phyloP scores from a whole-genome alignment of 2,329 filamentous ascomycete species.

The Diaporthe sp. region DNA sequence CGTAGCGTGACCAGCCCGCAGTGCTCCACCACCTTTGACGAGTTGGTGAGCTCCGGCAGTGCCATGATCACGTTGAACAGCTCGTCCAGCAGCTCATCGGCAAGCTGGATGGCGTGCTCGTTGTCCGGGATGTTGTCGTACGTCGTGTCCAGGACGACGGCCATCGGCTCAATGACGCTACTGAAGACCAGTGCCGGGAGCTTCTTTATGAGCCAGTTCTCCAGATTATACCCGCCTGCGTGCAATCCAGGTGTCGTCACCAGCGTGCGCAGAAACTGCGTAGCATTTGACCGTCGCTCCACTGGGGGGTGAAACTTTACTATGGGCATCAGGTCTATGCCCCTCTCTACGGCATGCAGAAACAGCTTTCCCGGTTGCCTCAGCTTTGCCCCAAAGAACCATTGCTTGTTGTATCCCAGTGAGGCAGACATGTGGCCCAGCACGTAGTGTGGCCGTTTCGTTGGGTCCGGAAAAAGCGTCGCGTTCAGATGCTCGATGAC shows the following conservation, averaged over 20 bases:
- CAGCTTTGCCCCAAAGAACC: slow-evolving; percentile 55
- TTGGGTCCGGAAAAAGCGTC: slow-evolving; percentile 75
- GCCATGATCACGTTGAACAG: slow-evolving; percentile 77
- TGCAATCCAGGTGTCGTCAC: slow-evolving; percentile 72
- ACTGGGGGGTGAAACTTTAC: slow-evolving; percentile 42
- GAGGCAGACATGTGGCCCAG: slow-evolving; percentile 71
- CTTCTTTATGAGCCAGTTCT: slow-evolving; percentile 78
- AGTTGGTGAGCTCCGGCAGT: slow-evolving; percentile 79
- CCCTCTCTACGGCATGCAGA: slow-evolving; percentile 47
- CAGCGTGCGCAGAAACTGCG: slow-evolving; percentile 74
- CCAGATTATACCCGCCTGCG: slow-evolving; percentile 68
- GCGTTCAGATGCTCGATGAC: slow-evolving; percentile 82
- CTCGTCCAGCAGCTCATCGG: slow-evolving; percentile 80
- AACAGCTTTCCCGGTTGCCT: slow-evolving; percentile 48
- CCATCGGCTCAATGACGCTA: slow-evolving; percentile 83
- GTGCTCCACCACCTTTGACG: slow-evolving; percentile 67
- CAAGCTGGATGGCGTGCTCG: slow-evolving; percentile 72
- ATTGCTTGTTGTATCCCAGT: slow-evolving; percentile 56
- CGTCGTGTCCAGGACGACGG: slow-evolving; percentile 80
- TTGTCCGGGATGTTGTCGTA: slow-evolving; percentile 81
- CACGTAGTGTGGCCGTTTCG: slow-evolving; percentile 79
- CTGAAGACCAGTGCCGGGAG: slow-evolving; percentile 83
- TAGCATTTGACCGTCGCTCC: slow-evolving; percentile 45
- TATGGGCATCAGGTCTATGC: slow-evolving; percentile 36
- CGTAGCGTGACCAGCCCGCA: slow-evolving; percentile 73